Evolutionary conservation across 768 basidiomycete species (phyloP).

Genomic region (Collybia mongolica): DNA sequence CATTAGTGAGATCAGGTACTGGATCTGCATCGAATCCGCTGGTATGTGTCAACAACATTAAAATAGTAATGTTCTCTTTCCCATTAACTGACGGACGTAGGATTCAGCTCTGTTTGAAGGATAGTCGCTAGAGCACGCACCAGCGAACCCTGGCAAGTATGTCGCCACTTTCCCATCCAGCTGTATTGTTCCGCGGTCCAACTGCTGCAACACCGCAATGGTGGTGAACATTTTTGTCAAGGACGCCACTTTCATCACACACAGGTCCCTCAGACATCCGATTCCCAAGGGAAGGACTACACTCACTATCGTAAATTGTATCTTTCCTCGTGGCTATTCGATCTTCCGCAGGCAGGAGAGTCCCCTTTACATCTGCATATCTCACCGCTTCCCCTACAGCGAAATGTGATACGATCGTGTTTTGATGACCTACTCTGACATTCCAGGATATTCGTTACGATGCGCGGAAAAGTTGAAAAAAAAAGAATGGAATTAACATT

Average conservation of each 20-base stretch:
- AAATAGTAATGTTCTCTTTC: conserved; percentile 24
- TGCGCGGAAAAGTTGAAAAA: not conserved
- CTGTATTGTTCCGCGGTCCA: conserved; percentile 18
- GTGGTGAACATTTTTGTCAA: conserved; percentile 27
- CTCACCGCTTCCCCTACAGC: conserved; percentile 19
- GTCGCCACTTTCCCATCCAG: conserved; percentile 18
- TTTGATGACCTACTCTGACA: conserved; percentile 19
- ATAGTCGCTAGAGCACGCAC: conserved; percentile 5
- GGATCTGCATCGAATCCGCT: conserved; percentile 27
- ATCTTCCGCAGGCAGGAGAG: conserved; percentile 11
- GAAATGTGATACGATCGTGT: conserved; percentile 23
- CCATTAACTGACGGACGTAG: conserved; percentile 13
- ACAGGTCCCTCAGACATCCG: not conserved
- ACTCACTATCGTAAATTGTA: conserved; percentile 25
- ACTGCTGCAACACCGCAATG: conserved; percentile 23
- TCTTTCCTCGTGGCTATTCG: conserved; percentile 17
- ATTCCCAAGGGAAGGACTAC: not conserved
- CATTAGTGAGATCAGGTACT: conserved; percentile 21
- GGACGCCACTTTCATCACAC: conserved; percentile 21
- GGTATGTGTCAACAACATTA: conserved; percentile 26
- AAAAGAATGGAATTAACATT: conserved; percentile 15
- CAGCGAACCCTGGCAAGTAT: conserved; percentile 23
- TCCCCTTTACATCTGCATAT: conserved; percentile 23
- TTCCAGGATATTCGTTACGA: not conserved
- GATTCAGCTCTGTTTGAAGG: not conserved